phyloP scores from a whole-genome alignment of 441 rosid genomes.

The Arabidopsis lyrata region DNA sequence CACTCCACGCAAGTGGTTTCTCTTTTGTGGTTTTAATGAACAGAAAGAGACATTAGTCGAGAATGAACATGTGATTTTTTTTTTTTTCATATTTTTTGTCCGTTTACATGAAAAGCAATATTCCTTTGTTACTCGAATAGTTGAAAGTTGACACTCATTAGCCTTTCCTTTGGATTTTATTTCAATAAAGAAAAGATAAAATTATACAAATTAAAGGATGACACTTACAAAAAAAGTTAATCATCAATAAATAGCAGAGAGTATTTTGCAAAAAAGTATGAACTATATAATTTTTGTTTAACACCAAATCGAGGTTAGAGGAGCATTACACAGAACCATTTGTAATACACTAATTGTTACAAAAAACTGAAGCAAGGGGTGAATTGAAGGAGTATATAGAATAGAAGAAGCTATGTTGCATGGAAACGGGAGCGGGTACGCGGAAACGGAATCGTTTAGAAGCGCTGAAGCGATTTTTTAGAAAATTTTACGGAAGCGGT shows the following conservation, averaged over 20 bases:
- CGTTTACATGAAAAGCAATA: neutral
- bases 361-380: neutral
- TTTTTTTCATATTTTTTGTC: neutral
- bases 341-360: neutral
- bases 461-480: too few relatives aligned
- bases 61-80: constrained; percentile 33
- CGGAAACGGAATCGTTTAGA: too few relatives aligned
- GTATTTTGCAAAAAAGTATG: neutral
- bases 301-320: neutral
- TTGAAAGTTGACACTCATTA: neutral
- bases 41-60: constrained; percentile 36
- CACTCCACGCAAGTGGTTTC: constrained; percentile 34
- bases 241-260: neutral
- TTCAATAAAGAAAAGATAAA: neutral
- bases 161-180: neutral
- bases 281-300: too few relatives aligned
- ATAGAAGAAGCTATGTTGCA: too few relatives aligned
- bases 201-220: too few relatives aligned
- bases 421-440: too few relatives aligned
- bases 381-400: neutral
- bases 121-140: neutral
- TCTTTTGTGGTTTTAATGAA: constrained; percentile 41
- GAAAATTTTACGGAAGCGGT: too few relatives aligned
- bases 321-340: neutral
- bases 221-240: neutral